These are phyloP conservation scores for Penicillium coprophilum DNA, from an alignment of 495 filamentous ascomycete genomes.

Conservation along the genomic window DNA sequence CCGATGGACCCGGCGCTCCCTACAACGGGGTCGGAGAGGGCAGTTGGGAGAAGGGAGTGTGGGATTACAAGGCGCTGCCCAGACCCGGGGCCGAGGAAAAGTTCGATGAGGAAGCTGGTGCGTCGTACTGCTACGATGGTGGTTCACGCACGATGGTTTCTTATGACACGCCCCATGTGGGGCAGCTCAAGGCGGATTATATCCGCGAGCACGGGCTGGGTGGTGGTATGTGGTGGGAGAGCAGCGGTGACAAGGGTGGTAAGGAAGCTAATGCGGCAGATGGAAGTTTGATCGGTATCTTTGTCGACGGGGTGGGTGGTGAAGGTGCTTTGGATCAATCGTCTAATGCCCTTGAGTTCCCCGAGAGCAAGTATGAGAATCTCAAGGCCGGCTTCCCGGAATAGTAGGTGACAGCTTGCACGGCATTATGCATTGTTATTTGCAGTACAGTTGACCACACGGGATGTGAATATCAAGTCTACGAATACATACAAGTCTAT, in stretches of 20 bases:
- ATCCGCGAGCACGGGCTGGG: constrained; percentile 65
- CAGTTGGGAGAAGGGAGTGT: constrained; percentile 76
- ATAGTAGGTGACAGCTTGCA: not conserved
- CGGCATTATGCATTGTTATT: not conserved
- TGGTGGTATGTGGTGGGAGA: constrained; percentile 95
- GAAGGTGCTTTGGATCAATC: constrained; percentile 52
- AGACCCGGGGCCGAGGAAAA: constrained; percentile 41
- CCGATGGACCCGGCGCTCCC: constrained; percentile 66
- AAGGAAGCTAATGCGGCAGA: constrained; percentile 42
- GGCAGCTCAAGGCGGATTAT: constrained; percentile 63
- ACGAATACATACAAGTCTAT: constrained; percentile 9
- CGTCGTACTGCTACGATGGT: constrained; percentile 73
- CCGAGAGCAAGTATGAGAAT: constrained; percentile 80
- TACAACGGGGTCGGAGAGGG: constrained; percentile 68
- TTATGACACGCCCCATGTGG: constrained; percentile 69
- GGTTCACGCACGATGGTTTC: constrained; percentile 62
- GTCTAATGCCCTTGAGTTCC: constrained; percentile 69
- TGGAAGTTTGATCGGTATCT: constrained; percentile 62
- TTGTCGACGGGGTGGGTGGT: constrained; percentile 54
- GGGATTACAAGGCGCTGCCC: constrained; percentile 72
- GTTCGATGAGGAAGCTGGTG: constrained; percentile 42
- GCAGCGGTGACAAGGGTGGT: constrained; percentile 67
- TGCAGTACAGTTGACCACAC: not conserved
- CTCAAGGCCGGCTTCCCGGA: constrained; percentile 50
- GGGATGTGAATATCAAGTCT: not conserved